Conservation (phyloP, 2,329 filamentous ascomycete species). For the Periglandula ipomoeae region DNA sequence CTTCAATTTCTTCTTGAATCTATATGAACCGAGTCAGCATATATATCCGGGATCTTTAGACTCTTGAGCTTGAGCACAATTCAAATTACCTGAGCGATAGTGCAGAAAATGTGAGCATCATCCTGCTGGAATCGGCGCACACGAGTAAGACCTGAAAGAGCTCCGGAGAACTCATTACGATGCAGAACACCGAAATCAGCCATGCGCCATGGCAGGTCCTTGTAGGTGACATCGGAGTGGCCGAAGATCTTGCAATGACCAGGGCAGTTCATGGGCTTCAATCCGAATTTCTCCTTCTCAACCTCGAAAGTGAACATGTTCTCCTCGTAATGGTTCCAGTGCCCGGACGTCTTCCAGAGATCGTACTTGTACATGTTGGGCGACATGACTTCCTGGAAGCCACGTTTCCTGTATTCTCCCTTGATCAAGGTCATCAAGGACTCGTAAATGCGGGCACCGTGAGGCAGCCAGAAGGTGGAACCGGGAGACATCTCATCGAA, state of each 20-base stretch:
- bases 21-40: constrained; percentile 9
- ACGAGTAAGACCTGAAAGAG: constrained; percentile 80
- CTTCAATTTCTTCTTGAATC: constrained; percentile 50
- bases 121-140: constrained; percentile 94
- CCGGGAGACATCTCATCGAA: constrained; percentile 93
- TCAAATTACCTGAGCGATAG: constrained; percentile 24
- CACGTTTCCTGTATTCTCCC: constrained; percentile 83
- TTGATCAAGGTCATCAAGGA: constrained; percentile 73
- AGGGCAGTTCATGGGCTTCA: constrained; percentile 99
- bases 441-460: constrained; percentile 91
- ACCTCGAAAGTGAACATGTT: constrained; percentile 74
- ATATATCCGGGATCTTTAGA: no score
- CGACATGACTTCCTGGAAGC: constrained; percentile 89
- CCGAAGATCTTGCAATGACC: constrained; percentile 85
- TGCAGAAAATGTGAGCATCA: constrained; percentile 92
- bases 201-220: constrained; percentile 79
- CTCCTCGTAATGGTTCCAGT: constrained; percentile 79
- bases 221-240: constrained; percentile 73
- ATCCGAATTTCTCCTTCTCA: constrained; percentile 63
- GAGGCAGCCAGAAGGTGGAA: constrained; percentile 83
- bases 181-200: constrained; percentile 95
- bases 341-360: constrained; percentile 89
- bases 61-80: neutral
- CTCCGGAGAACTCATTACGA: constrained; percentile 89
- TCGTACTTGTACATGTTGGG: constrained; percentile 92